Conservation (phyloP, 805 yeast species). For the Kuraishia piskuri region DNA sequence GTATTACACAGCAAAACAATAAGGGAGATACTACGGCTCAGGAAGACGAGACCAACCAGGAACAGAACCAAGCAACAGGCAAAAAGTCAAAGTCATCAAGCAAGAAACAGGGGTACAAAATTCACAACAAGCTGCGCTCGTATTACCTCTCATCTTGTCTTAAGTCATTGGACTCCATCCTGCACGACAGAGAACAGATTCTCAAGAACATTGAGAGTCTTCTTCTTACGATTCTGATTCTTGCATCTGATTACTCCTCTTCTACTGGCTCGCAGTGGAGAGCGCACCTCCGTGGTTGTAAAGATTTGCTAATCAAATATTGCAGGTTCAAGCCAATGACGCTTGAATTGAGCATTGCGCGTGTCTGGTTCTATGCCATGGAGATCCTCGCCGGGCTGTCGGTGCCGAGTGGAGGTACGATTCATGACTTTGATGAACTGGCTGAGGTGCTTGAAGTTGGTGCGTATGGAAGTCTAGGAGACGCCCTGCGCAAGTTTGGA, state of each 20-base stretch:
- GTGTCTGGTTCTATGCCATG: slow-evolving; percentile 53
- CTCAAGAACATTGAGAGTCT: slow-evolving; percentile 58
- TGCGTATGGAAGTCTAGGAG: slow-evolving; percentile 14
- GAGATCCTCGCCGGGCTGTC: slow-evolving; percentile 55
- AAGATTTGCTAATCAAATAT: slow-evolving; percentile 48
- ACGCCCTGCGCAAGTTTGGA: slow-evolving; percentile 18
- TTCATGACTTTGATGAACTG: slow-evolving; percentile 41
- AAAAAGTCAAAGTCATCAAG: slow-evolving; percentile 5
- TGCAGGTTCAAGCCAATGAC: slow-evolving; percentile 23
- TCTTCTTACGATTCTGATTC: slow-evolving; percentile 55
- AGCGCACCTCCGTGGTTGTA: slow-evolving; percentile 61
- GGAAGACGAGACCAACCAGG: neutral
- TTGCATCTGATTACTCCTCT: slow-evolving; percentile 58
- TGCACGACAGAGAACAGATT: slow-evolving; percentile 29
- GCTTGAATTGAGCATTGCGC: slow-evolving; percentile 27
- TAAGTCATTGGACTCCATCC: slow-evolving; percentile 45
- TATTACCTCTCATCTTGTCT: slow-evolving; percentile 60
- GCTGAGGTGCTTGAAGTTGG: slow-evolving; percentile 24
- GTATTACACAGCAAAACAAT: neutral
- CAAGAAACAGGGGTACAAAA: slow-evolving; percentile 10
- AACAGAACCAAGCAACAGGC: neutral
- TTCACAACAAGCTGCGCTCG: slow-evolving; percentile 52
- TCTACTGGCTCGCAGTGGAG: slow-evolving; percentile 56
- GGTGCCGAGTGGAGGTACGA: slow-evolving; percentile 52
- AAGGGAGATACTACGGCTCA: neutral